These are phyloP conservation scores for Pyrenophora graminea DNA, from an alignment of 2,329 filamentous ascomycete genomes.

Conservation along the genomic window DNA sequence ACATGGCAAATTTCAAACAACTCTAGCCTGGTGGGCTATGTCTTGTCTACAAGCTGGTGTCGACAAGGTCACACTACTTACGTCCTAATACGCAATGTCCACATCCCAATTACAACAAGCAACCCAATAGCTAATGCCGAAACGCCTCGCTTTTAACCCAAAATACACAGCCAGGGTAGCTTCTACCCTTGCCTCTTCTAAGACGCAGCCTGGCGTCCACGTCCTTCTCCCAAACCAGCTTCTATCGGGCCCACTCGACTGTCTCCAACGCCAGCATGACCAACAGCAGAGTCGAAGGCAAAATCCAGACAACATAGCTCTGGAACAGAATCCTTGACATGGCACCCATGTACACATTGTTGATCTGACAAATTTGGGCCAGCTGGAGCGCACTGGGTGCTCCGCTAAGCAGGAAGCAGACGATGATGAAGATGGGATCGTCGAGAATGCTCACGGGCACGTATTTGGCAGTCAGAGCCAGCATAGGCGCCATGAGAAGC, in stretches of 20 bases:
- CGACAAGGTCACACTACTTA: background rate
- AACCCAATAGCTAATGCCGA: conserved; percentile 2
- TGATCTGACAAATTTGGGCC: conserved; percentile 98
- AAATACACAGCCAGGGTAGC: background rate
- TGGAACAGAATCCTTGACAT: conserved; percentile 95
- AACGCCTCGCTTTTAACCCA: conserved; percentile 13
- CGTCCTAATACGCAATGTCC: conserved; percentile 1
- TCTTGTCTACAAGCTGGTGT: conserved; percentile 2
- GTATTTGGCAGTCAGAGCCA: conserved; percentile 87
- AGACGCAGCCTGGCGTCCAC: background rate
- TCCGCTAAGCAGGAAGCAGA: conserved; percentile 93
- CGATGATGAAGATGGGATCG: conserved; percentile 96
- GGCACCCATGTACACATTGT: conserved; percentile 90
- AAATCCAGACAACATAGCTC: conserved; percentile 96
- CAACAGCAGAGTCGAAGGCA: conserved; percentile 87
- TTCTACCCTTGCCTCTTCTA: background rate
- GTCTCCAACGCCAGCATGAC: conserved; percentile 93
- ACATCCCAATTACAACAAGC: background rate
- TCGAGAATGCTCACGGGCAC: conserved; percentile 91
- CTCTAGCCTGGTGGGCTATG: background rate
- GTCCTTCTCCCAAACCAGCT: background rate
- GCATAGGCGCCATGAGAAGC: conserved; percentile 85
- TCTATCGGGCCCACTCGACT: conserved; percentile 76
- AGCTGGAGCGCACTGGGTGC: conserved; percentile 92
- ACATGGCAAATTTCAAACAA: background rate